A percentile compares a stretch with the other conserved stretches of the same genome.
Evolutionary conservation across 139 green algal genomes (phyloP).

Genomic region (Chlamydomonas sp.): DNA sequence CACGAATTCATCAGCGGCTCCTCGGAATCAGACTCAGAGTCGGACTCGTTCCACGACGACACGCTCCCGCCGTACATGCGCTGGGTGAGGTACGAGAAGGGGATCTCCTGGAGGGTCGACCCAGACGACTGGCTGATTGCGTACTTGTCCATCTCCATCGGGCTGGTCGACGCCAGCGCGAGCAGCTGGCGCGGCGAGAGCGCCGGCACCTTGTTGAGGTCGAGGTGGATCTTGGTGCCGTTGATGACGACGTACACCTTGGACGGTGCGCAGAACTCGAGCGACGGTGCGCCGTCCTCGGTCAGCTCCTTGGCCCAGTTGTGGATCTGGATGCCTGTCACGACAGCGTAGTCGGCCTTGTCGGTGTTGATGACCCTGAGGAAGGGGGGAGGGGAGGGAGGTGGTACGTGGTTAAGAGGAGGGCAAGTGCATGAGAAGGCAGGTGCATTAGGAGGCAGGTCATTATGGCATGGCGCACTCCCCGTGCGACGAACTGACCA

Average conservation of each 20-base stretch:
- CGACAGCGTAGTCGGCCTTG: constrained; percentile 80
- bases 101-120: constrained; percentile 31
- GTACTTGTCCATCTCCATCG: not conserved
- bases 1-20: not conserved
- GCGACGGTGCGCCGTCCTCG: constrained; percentile 13
- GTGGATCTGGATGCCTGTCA: constrained; percentile 83
- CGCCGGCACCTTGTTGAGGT: constrained; percentile 43
- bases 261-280: constrained; percentile 68
- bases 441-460: too few relatives aligned
- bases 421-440: too few relatives aligned
- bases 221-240: constrained; percentile 61
- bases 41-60: not conserved
- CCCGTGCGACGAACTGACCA: too few relatives aligned
- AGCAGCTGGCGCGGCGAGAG: constrained; percentile 44
- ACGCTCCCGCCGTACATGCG: not conserved
- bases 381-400: too few relatives aligned
- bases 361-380: constrained; percentile 43
- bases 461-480: too few relatives aligned
- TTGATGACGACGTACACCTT: constrained; percentile 67
- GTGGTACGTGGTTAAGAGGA: too few relatives aligned
- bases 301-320: constrained; percentile 56
- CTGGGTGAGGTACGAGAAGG: constrained; percentile 30
- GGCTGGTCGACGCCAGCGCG: constrained; percentile 22
- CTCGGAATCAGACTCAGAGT: not conserved
- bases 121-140: not conserved